Conservation (phyloP, 2,329 filamentous ascomycete genomes). For the Ophiosphaerella narmari region DNA sequence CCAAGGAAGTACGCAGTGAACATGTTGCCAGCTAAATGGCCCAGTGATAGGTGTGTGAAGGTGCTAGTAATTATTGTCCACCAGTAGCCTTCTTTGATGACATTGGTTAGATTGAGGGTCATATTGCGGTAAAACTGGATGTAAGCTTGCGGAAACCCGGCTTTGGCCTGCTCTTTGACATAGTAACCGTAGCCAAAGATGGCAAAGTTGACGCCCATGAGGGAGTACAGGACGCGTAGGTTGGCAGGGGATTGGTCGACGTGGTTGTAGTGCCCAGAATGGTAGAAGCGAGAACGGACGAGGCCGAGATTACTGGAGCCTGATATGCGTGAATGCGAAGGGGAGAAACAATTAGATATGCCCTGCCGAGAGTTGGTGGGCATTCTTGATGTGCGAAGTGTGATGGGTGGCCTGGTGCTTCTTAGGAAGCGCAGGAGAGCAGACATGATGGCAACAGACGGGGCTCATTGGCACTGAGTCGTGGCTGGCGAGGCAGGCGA, state of each 20-base stretch:
- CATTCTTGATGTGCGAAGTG: background rate
- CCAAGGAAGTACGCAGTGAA: constrained; percentile 46
- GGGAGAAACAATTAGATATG: constrained; percentile 22
- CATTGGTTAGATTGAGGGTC: constrained; percentile 36
- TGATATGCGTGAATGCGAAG: constrained; percentile 8
- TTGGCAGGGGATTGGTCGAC: constrained; percentile 11
- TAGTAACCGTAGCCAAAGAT: constrained; percentile 48
- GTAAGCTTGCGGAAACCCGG: constrained; percentile 19
- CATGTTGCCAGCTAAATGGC: constrained; percentile 51
- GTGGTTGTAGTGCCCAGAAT: constrained; percentile 5
- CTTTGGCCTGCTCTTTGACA: constrained; percentile 26
- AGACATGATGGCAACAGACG: constrained; percentile 7
- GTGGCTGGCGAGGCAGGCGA: too few species aligned
- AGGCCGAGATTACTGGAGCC: constrained; percentile 4
- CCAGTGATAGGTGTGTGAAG: constrained; percentile 45
- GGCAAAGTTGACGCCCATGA: constrained; percentile 49
- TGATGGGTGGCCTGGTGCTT: constrained; percentile 10
- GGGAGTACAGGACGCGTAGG: constrained; percentile 34
- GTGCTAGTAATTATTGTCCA: constrained; percentile 47
- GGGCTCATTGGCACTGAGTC: too few species aligned
- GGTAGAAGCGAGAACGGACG: constrained; percentile 10
- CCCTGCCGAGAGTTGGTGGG: constrained; percentile 3
- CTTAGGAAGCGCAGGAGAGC: constrained; percentile 16
- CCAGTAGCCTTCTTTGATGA: constrained; percentile 33
- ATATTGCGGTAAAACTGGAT: constrained; percentile 36